Evolutionary conservation across 2,329 filamentous ascomycete genomes (phyloP).

Genomic region (Apiospora kogelbergensis): DNA sequence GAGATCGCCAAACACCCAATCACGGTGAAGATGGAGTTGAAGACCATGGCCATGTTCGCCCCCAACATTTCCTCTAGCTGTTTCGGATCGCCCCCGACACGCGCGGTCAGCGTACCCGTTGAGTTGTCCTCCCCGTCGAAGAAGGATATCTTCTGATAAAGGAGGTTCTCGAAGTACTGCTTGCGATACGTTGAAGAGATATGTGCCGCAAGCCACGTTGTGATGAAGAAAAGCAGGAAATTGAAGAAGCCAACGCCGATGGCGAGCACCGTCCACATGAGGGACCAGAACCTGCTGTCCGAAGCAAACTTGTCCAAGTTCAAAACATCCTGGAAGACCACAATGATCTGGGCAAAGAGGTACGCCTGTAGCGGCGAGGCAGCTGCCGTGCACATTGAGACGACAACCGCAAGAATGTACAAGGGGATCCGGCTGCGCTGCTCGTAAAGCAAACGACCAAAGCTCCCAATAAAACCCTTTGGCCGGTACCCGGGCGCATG

Average conservation of each 20-base stretch:
- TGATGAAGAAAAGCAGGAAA: constrained; percentile 44
- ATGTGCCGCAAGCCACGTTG: constrained; percentile 47
- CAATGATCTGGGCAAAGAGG: constrained; percentile 54
- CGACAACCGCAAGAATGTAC: constrained; percentile 50
- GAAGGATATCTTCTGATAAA: constrained; percentile 58
- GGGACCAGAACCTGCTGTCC: constrained; percentile 59
- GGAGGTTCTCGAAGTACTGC: constrained; percentile 61
- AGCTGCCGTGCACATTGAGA: constrained; percentile 43
- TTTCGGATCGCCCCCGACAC: constrained; percentile 55
- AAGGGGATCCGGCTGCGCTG: constrained; percentile 51
- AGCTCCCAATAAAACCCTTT: constrained; percentile 49
- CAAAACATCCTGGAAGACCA: constrained; percentile 43
- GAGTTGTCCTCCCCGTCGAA: constrained; percentile 62
- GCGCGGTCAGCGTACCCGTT: constrained; percentile 58
- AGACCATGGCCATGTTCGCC: constrained; percentile 54
- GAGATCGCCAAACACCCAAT: constrained; percentile 64
- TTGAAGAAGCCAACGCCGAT: constrained; percentile 53
- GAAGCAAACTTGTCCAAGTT: constrained; percentile 32
- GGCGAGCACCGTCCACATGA: constrained; percentile 65
- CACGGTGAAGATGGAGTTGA: constrained; percentile 55
- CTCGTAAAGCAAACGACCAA: constrained; percentile 57
- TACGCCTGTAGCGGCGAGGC: constrained; percentile 52
- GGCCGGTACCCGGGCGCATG: constrained; percentile 32
- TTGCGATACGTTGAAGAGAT: constrained; percentile 56
- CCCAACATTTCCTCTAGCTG: constrained; percentile 63